Percentiles rank a stretch among this genome's conserved stretches.
These are phyloP conservation scores for Wickerhamiella allomyrinae DNA, from an alignment of 805 yeast genomes.

Conservation along the genomic window DNA sequence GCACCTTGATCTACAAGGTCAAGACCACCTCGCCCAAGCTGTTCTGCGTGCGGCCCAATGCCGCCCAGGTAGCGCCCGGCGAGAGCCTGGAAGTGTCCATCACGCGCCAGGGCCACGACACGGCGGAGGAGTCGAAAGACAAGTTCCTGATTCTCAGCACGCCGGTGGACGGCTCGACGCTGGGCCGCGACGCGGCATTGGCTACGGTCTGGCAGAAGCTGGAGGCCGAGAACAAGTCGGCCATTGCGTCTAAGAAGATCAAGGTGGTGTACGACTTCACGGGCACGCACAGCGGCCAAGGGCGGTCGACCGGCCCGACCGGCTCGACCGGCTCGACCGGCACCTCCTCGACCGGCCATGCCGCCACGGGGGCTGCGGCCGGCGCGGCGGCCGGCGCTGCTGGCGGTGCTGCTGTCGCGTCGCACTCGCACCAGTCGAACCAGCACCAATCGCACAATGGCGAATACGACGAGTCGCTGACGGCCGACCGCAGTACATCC, in stretches of 20 bases:
- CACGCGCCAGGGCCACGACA: constrained; percentile 77
- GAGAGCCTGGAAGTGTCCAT: constrained; percentile 55
- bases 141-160: constrained; percentile 72
- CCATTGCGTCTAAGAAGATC: constrained; percentile 46
- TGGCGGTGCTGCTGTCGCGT: constrained; percentile 1
- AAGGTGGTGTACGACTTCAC: constrained; percentile 30
- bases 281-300: background rate
- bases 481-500: no score
- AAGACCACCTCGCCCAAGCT: constrained; percentile 96
- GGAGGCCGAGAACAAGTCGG: constrained; percentile 37
- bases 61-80: constrained; percentile 67
- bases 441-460: no score
- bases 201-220: constrained; percentile 49
- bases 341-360: background rate
- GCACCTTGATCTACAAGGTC: constrained; percentile 76
- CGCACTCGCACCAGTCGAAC: background rate
- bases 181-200: constrained; percentile 26
- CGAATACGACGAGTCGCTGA: no score
- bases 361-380: background rate
- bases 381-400: constrained; percentile 2
- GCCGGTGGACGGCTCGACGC: constrained; percentile 44
- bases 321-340: background rate
- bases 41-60: constrained; percentile 92
- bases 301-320: background rate
- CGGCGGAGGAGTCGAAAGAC: constrained; percentile 70